Base-by-base conservation (phyloP, 1,139 yeast genomes). In the Sugiyamaella sp. region DNA sequence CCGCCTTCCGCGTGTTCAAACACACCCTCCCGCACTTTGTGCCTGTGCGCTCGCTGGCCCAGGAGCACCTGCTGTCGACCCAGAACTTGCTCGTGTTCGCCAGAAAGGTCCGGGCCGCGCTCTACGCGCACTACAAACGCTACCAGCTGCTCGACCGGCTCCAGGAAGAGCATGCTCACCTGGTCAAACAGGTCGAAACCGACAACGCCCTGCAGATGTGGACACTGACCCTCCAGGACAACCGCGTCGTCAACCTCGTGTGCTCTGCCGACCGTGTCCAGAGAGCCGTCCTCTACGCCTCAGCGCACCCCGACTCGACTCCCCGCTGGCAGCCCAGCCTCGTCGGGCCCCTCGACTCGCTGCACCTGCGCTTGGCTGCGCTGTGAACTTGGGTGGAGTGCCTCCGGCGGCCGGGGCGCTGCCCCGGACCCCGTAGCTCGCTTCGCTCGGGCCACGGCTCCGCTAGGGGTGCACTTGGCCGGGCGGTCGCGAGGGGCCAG, bases 1-100 rank as follows among this genome's bases (percentile, higher is more conserved):
- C 51, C 14, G 39, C 43, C 10, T 50, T 60, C 16, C 51, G 43
- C 16, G 51, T 64, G 25, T 60, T 54, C 44, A 59, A 58, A 16
- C 66, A 63, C 40, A 65, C 66, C 0, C 48, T 65, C 19, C 68
- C 68, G 1, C 52, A 57, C 8, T 61, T 42, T 33, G 58, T 64
- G 9, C 63, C 64, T 2, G 35, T 64, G 12, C 40, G 48, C n/a
- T 47, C 46, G 6, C 54, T 60, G 19, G 63, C 57, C 4, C 20
- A 45, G 25, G 51, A 51, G 41, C 55, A 57, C 21, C 56, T 63
- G 43, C 53, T 53, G 40, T 29, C 52, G 3, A 48, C 25, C 4
- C 39, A 48, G 29, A 54, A 59, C 40, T 22, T 62, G 32, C 42
- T 45, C 24, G 45, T 51, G 42, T 62, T 63, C 48, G 61, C 54